Evolutionary conservation across 2,329 filamentous ascomycete species (phyloP).

Genomic region (Phaeosphaeriaceae sp.): DNA sequence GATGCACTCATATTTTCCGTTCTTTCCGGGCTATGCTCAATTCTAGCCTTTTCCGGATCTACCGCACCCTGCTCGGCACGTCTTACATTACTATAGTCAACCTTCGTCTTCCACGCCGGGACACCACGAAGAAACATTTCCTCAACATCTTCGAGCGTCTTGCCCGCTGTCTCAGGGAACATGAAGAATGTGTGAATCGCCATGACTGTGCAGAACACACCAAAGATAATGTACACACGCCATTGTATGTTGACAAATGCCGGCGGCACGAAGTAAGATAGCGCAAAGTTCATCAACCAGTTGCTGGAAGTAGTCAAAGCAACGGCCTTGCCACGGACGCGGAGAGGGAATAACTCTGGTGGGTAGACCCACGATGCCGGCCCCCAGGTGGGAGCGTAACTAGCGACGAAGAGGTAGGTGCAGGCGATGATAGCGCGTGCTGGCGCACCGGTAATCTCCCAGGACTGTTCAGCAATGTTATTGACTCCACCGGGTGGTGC

Average conservation of each 20-base stretch:
- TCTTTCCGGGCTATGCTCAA: conserved; percentile 27
- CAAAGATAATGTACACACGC: conserved; percentile 77
- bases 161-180: conserved; percentile 73
- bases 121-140: conserved; percentile 67
- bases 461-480: conserved; percentile 51
- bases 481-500: conserved; percentile 48
- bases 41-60: conserved; percentile 31
- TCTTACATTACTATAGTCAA: conserved; percentile 30
- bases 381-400: conserved; percentile 70
- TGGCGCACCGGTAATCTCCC: conserved; percentile 49
- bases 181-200: conserved; percentile 71
- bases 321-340: conserved; percentile 68
- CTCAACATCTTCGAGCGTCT: conserved; percentile 78
- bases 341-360: conserved; percentile 67
- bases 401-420: conserved; percentile 75
- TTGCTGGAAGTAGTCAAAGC: conserved; percentile 66
- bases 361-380: conserved; percentile 65
- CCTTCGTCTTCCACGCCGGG: conserved; percentile 63
- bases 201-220: conserved; percentile 71
- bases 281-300: conserved; percentile 66
- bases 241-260: conserved; percentile 65
- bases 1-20: conserved; percentile 16
- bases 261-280: conserved; percentile 62
- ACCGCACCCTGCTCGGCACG: conserved; percentile 32
- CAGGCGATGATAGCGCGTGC: conserved; percentile 66